phyloP scores from a whole-genome alignment of 805 yeast species.

The Candida arabinofermentans region DNA sequence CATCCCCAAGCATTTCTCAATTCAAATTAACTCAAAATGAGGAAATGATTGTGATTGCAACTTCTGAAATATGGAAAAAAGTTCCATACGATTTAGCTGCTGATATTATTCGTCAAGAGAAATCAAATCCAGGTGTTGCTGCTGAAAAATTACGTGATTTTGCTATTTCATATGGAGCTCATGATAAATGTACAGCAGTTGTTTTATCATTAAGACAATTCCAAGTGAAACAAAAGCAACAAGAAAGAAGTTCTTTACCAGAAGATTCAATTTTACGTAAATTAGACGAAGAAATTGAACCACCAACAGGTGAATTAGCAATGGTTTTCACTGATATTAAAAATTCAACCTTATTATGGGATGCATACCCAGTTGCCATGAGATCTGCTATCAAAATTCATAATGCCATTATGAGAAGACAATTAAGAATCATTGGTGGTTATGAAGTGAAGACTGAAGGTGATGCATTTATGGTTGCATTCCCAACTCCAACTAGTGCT shows the following conservation, averaged over 20 bases:
- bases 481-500: conserved; percentile 88
- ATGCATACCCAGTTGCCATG: conserved; percentile 88
- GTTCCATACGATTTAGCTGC: conserved; percentile 82
- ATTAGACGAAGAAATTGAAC: conserved; percentile 84
- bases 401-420: conserved; percentile 91
- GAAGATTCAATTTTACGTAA: conserved; percentile 80
- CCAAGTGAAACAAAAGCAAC: conserved; percentile 32
- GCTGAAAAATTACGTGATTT: conserved; percentile 92
- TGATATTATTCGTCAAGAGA: conserved; percentile 80
- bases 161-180: conserved; percentile 88
- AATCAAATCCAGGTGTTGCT: conserved; percentile 81
- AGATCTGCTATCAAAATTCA: conserved; percentile 94
- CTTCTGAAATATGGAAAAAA: conserved; percentile 80
- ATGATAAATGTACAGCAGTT: conserved; percentile 73
- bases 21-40: conserved; percentile 62
- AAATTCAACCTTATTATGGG: conserved; percentile 93
- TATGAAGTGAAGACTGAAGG: conserved; percentile 99
- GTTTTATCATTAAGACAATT: conserved; percentile 68
- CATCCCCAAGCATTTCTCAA: conserved; percentile 76
- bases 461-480: conserved; percentile 97
- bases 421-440: conserved; percentile 88
- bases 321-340: conserved; percentile 97
- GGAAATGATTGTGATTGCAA: conserved; percentile 81
- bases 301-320: conserved; percentile 92
- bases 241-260: conserved; percentile 42